Evolutionary conservation across 2,329 filamentous ascomycete species (phyloP), one percentile per base, ranked within the genome.

Genomic region (Aspergillus viridinutans): DNA sequence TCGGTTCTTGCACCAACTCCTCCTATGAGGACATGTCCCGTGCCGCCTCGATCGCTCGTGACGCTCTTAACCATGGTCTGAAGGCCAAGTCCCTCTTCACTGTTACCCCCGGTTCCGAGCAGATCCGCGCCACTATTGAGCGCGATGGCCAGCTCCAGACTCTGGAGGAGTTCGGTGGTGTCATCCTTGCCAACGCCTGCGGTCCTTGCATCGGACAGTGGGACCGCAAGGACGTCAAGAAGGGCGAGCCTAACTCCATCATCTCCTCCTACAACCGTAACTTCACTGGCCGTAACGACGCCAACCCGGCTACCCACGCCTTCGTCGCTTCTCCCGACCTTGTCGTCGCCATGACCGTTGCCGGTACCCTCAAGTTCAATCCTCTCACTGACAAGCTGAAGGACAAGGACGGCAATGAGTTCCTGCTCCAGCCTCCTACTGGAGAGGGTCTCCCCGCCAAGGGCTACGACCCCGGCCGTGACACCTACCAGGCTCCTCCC

Each of bases 251-350:
- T 70, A 99, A 99, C 87, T 95, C 92, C 6, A 99, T 99, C 76
- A 83, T 99, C 74, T 97, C 92, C 49, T 97, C 94, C 28, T 99
- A 97, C 88, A 99, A 99, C 89, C 92, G 94, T 79, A 97, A 99
- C 87, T 97, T 99, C 83, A 97, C 93, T 60, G 93, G 93, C 65
- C 91, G 94, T 74, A 97, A 97, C 77, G 92, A 96, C 68, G 92
- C 90, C 66, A 97, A 96, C 84, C 92, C 92, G 43, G 91, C 91
- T 55, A 96, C 92, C 52, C 92, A 96, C 82, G 90, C 90, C 57
- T 96, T 96, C 76, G 92, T 96, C 65, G 88, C 92, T 63, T 96
- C 91, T 6, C 92, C 92, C 56, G 92, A 96, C 74, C 81, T 96
- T 60, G 91, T 95, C 47, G 90, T 95, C 54, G 92, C 92, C 65